Evolutionary conservation across 805 yeast genomes (phyloP).

Genomic region (Ogataea methanolica): DNA sequence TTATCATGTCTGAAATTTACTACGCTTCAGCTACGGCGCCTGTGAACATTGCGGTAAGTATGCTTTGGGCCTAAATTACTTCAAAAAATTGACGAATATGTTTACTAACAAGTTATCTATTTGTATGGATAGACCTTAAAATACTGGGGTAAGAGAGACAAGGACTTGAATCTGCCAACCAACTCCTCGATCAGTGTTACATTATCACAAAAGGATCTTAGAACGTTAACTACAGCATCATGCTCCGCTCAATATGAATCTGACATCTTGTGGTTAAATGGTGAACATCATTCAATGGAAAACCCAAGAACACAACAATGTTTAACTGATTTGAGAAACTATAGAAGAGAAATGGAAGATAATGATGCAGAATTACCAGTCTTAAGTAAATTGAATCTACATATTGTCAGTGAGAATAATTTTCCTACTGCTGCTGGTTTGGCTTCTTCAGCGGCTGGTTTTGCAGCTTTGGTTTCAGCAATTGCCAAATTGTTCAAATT

Average conservation of each 20-base stretch:
- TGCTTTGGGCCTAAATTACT: not conserved
- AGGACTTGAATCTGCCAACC: conserved; percentile 84
- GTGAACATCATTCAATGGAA: conserved; percentile 67
- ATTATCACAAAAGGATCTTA: conserved; percentile 80
- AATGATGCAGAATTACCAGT: conserved; percentile 51
- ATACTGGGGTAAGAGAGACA: conserved; percentile 98
- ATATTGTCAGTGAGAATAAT: conserved; percentile 88
- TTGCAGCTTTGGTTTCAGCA: conserved; percentile 92
- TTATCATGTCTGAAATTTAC: conserved; percentile 34
- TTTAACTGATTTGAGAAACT: conserved; percentile 64
- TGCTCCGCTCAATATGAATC: conserved; percentile 49
- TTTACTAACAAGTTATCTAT: conserved; percentile 3
- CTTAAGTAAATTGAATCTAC: conserved; percentile 61
- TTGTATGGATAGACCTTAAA: conserved; percentile 60
- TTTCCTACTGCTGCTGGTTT: conserved; percentile 99
- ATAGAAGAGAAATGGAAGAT: conserved; percentile 59
- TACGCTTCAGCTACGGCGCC: conserved; percentile 92
- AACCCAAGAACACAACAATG: conserved; percentile 67
- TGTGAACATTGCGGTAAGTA: conserved; percentile 87
- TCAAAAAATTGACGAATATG: not conserved
- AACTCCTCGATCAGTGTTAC: conserved; percentile 96
- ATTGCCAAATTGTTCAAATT: conserved; percentile 79
- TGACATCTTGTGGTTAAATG: conserved; percentile 83
- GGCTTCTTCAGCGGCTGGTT: conserved; percentile 98
- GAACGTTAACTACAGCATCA: conserved; percentile 88